Base-by-base conservation (phyloP, 441 rosid genomes). In the Pelargonium australe region DNA sequence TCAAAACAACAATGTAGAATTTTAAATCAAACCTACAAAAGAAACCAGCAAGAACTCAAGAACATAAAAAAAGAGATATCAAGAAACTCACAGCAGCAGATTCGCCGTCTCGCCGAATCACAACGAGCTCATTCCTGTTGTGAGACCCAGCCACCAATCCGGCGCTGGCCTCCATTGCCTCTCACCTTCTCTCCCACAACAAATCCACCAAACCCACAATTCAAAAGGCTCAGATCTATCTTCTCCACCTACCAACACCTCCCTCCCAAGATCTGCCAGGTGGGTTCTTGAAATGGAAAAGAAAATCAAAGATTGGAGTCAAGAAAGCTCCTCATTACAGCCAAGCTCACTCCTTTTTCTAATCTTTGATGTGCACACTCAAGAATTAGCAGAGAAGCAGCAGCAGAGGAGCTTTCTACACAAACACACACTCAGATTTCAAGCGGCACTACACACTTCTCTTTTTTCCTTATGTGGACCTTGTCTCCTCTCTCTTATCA, bases 131-230 rank as follows among this genome's bases (percentile, higher is more conserved):
- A 17, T 83, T 75, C 71, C 76, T 75, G 70, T 75, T 77, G 68
- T 83, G 84, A 67, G 86, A 78, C 17, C 86, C 84, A 34, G 81
- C 86, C 3, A 83, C 81, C 57, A 83, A 66, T 37, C 84, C 84
- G 23, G 72, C 77, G 16, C 74, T 67, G 6, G 53, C 83, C 80
- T 81, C 77, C 84, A 80, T 83, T 31, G 28, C 62, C 43, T 28
- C 49, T 31, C 60, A 20, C 23, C 23, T 20, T 20, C 23, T 20
- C 23, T 20, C 23, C 23, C 23, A 20, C 23, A 20, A 20, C 58
- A 20, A 20, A 20, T 20, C 23, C 23, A 20, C 23, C 23, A 20
- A 20, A 20, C 23, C 23, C 53, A 47, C 53, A 47, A 47, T 47
- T 47, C 53, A 47, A 47, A 47, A 47, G 53, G 2, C 53, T n/a